Conservation (phyloP, 345 rosid genomes). For the Citrus glauca region DNA sequence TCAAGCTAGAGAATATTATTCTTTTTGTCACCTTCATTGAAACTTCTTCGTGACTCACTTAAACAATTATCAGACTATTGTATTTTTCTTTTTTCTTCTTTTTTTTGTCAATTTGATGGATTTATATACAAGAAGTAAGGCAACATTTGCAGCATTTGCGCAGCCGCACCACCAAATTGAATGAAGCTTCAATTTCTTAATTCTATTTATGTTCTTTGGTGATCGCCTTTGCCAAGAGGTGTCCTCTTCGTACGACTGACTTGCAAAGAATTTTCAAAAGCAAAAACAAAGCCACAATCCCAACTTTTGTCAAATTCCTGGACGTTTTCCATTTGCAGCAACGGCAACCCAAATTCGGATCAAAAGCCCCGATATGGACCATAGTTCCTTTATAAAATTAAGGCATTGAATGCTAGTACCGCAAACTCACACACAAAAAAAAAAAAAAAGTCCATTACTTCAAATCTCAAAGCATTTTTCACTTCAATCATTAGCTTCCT, state of each 20-base stretch:
- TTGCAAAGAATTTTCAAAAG: slow-evolving; percentile 51
- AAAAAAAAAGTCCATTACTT: background rate
- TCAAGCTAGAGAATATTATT: background rate
- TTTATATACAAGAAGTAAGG: background rate
- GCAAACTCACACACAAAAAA: too few relatives aligned
- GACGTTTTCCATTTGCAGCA: too few relatives aligned
- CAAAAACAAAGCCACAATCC: too few relatives aligned
- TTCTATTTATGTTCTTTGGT: background rate
- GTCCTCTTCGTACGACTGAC: slow-evolving; percentile 36
- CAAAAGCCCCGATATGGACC: too few relatives aligned
- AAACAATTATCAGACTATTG: too few relatives aligned
- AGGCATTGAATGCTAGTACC: too few relatives aligned
- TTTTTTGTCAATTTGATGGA: background rate
- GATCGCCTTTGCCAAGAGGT: slow-evolving; percentile 14
- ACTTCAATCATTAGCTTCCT: background rate
- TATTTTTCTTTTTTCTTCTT: too few relatives aligned
- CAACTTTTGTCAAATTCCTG: too few relatives aligned
- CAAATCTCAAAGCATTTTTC: background rate
- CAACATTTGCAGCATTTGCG: background rate
- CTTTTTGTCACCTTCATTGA: background rate
- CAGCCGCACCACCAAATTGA: background rate
- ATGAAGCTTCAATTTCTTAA: background rate
- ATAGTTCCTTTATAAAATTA: too few relatives aligned
- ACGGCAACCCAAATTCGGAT: too few relatives aligned
- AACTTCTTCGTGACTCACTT: background rate